Percentiles rank a stretch among this genome's conserved stretches.
Conservation (phyloP, 2,329 filamentous ascomycete genomes). For the Arthroderma uncinatum region DNA sequence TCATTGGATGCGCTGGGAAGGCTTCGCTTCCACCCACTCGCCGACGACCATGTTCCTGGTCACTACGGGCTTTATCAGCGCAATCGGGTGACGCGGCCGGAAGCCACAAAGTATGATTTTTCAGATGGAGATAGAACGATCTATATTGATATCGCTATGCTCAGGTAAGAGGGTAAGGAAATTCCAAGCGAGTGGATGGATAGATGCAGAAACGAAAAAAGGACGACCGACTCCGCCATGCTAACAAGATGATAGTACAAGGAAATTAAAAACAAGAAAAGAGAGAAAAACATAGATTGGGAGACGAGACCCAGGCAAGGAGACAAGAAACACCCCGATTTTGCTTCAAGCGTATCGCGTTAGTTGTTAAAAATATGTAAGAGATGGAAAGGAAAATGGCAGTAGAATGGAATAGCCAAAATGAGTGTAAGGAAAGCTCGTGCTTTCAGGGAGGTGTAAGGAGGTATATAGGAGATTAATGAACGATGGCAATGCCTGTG, state of each 20-base stretch:
- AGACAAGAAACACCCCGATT: not conserved
- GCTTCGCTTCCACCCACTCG: not conserved
- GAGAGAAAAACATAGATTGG: not conserved
- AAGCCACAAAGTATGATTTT: not conserved
- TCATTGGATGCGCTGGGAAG: not conserved
- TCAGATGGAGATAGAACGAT: not conserved
- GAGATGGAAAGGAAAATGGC: not conserved
- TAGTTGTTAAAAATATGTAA: not conserved
- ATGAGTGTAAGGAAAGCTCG: not conserved
- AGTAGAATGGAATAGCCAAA: too few species aligned
- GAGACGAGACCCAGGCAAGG: not conserved
- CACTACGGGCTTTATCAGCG: not conserved
- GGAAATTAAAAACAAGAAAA: not conserved
- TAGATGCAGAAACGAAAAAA: not conserved
- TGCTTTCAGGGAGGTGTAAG: not conserved
- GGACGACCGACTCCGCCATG: not conserved
- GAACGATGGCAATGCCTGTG: conserved; percentile 26
- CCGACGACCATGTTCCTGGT: not conserved
- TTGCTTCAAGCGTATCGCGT: conserved; percentile 1
- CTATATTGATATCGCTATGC: not conserved
- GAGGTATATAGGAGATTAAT: conserved; percentile 17
- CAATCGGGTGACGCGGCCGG: not conserved
- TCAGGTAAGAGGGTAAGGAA: not conserved
- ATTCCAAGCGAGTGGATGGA: not conserved
- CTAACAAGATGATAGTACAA: not conserved